These are phyloP conservation scores for Telfairia occidentalis DNA, from an alignment of 331 rosid genomes.

Conservation along the genomic window DNA sequence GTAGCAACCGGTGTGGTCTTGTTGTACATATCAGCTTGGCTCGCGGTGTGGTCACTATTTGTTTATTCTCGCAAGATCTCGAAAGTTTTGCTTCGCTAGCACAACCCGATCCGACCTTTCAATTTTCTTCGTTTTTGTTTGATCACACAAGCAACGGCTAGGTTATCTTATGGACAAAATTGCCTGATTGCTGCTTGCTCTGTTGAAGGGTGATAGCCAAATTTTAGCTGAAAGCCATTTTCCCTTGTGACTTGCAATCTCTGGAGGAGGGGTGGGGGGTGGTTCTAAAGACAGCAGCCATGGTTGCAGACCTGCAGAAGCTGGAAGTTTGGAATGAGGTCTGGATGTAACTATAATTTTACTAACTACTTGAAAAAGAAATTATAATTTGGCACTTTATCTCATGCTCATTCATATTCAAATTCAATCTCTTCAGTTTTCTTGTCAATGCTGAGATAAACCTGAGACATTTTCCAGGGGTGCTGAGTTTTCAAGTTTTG, in stretches of 20 bases:
- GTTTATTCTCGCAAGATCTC: conserved; percentile 81
- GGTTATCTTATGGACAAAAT: not conserved
- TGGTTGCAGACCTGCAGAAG: conserved; percentile 6
- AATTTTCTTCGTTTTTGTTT: not conserved
- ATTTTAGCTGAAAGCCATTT: conserved; percentile 5
- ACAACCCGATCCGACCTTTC: not conserved
- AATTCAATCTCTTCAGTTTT: not conserved
- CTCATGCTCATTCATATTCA: conserved; percentile 2
- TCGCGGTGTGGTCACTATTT: conserved; percentile 81
- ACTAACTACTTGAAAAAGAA: conserved; percentile 1
- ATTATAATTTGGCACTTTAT: not conserved
- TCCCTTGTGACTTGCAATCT: not conserved
- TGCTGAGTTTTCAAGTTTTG: conserved; percentile 4
- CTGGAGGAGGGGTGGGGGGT: too few species aligned
- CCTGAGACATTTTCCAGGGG: conserved; percentile 1
- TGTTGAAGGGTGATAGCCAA: not conserved
- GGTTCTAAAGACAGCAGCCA: conserved; percentile 6
- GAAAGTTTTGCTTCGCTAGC: conserved; percentile 62
- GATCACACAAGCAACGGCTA: not conserved
- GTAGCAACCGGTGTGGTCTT: conserved; percentile 64
- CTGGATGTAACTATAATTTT: conserved; percentile 5
- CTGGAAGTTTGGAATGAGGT: conserved; percentile 8
- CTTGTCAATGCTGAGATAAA: conserved; percentile 6
- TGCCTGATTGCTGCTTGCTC: conserved; percentile 5
- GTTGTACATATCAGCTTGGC: conserved; percentile 93